Evolutionary conservation across 768 basidiomycete genomes (phyloP), one percentile per base, ranked within the genome.

Genomic region (Podaxis sp.): DNA sequence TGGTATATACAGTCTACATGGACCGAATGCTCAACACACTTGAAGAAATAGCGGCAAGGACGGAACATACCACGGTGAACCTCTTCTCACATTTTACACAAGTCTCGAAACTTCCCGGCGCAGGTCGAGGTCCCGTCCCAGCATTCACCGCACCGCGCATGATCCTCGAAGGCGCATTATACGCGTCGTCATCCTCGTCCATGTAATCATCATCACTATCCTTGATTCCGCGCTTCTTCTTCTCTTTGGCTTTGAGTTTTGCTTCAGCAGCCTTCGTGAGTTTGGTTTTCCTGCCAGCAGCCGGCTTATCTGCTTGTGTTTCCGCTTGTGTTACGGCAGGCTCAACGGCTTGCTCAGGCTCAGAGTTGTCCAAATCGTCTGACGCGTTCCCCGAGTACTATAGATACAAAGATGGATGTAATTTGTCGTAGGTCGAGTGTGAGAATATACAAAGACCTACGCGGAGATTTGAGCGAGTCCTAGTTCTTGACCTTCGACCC

Each of bases 1-100:
- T 76, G 0, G 96, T 97, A 69, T 96, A 98, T 68, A 85, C 89
- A 1, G 92, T 95, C 94, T 96, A 12, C 22, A n/a, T 38, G 24
- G 9, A 49, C 11, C 29, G n/a, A 50, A 27, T 17, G n/a, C 4
- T 27, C 12, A 25, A 24, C 13, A 29, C 13, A 8, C 25, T 33
- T 15, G 54, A 7, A 25, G 13, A n/a, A 2, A 22, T 12, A 33
- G 19, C 22, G 24, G 55, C 13, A 11, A 38, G 37, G 33, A 33
- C 5, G 29, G 43, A 15, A 82, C 87, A 61, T 73, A 97, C 96
- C 70, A 96, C 91, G 15, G 93, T 93, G 71, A 96, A 97, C 66
- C 89, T 86, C 63, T 90, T 88, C 55, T 82, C 80, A 72, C 96
- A 99, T 59, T 83, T 82, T 1, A 87, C 91, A 70, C 97, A 99